Percentiles rank a stretch among this genome's conserved stretches.
These are phyloP conservation scores for Secale cereale DNA, from an alignment of 176 grass and related monocot species.

Conservation along the genomic window DNA sequence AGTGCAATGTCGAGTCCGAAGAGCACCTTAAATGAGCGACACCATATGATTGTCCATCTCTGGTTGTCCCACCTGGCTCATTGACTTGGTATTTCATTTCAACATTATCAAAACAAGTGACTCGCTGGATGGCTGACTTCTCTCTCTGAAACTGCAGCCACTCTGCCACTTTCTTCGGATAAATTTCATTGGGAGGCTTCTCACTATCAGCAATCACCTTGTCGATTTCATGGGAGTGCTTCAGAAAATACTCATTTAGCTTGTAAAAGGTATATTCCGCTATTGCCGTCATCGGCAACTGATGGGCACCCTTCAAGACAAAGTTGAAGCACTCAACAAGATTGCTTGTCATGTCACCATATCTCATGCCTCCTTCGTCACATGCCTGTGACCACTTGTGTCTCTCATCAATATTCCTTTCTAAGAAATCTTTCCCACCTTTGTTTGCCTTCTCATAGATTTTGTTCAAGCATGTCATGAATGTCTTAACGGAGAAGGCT, in stretches of 20 bases:
- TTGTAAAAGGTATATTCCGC: not conserved
- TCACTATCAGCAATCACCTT: not conserved
- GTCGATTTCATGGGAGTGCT: not conserved
- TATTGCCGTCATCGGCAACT: not conserved
- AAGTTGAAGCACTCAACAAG: not conserved
- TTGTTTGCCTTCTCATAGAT: not conserved
- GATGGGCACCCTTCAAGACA: not conserved
- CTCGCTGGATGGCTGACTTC: too few relatives aligned
- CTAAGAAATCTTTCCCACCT: not conserved
- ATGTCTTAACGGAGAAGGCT: not conserved
- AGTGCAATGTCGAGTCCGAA: too few relatives aligned
- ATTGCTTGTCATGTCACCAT: not conserved
- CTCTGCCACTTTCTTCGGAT: too few relatives aligned
- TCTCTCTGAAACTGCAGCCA: too few relatives aligned
- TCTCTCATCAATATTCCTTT: not conserved
- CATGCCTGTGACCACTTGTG: not conserved
- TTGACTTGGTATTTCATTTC: too few relatives aligned
- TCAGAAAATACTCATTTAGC: not conserved
- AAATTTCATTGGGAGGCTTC: too few relatives aligned
- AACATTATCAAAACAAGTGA: too few relatives aligned
- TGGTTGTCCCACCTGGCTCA: too few relatives aligned
- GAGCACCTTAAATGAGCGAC: too few relatives aligned
- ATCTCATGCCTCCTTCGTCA: not conserved
- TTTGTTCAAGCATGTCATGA: not conserved
- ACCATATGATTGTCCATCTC: too few relatives aligned